Conservation (phyloP, 257 asterid species). For the Nicotiana attenuata region DNA sequence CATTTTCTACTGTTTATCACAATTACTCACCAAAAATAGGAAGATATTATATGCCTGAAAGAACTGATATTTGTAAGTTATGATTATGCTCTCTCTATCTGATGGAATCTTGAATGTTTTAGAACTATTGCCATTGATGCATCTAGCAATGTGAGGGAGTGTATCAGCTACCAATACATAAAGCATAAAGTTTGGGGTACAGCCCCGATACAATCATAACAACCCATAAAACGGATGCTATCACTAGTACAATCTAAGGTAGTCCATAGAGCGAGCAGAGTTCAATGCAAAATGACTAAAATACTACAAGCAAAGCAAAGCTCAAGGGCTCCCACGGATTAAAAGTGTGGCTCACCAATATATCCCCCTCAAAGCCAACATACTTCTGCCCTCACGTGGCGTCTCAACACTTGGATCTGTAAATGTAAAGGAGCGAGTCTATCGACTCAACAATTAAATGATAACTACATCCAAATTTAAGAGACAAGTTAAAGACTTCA, state of each 20-base stretch:
- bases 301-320: not conserved
- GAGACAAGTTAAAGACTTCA: not conserved
- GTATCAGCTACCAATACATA: not conserved
- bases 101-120: not conserved
- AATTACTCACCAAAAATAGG: not conserved
- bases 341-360: not conserved
- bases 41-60: not conserved
- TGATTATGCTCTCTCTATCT: not conserved
- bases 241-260: not conserved
- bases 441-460: too few relatives aligned
- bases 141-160: not conserved
- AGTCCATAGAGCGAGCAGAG: not conserved
- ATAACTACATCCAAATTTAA: not conserved
- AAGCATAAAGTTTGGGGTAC: too few relatives aligned
- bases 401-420: not conserved
- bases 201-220: not conserved
- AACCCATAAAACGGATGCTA: not conserved
- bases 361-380: not conserved
- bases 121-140: not conserved
- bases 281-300: not conserved
- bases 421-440: too few relatives aligned
- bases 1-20: not conserved
- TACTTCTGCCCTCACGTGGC: not conserved
- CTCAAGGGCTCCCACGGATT: not conserved
- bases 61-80: not conserved